Evolutionary conservation across 306 rosid species (phyloP), one percentile per base, ranked within the genome.

Genomic region (Senna siamea): DNA sequence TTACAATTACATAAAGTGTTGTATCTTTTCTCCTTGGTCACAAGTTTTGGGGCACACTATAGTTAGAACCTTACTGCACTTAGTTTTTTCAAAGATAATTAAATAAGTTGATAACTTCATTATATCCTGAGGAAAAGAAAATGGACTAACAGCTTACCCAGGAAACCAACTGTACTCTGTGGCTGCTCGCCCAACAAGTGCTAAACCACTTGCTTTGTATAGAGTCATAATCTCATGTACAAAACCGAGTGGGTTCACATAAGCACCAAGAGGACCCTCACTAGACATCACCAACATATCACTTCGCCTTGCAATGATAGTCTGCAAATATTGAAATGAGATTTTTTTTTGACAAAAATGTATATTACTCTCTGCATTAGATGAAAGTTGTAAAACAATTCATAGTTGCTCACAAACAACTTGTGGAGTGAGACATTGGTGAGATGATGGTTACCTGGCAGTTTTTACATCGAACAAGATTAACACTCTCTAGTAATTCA

Each of bases 251-350:
- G 89, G 81, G 78, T 94, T 94, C 78, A 92, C 99, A 59, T 88
- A 94, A 43, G 99, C 98, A 77, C 99, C 88, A 65, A 94, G 92
- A 68, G 99, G 99, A 73, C 99, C 98, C 72, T 92, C 99, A 82
- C 75, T 84, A 32, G 99, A 92, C 99, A 92, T 92, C 83, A 88
- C 95, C 88, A 94, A 37, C 92, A 89, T 94, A 85, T 94, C 96
- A 73, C 97, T 92, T 76, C 97, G 84, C 82, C 85, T 84, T 26
- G 96, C 94, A 56, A 94, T 87, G 75, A 82, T 75, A 61, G 88
- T 81, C 99, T 94, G 89, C 85, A 88, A 57, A 81, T 69, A 53
- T 72, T 40, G 52, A 74, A 70, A 75, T 34, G 51, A 15, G 12
- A 66, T 22, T 54, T 15, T 32, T 32, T 2, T 37, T 37, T 17